phyloP scores from a whole-genome alignment of 345 rosid species.

The Brassica cretica region DNA sequence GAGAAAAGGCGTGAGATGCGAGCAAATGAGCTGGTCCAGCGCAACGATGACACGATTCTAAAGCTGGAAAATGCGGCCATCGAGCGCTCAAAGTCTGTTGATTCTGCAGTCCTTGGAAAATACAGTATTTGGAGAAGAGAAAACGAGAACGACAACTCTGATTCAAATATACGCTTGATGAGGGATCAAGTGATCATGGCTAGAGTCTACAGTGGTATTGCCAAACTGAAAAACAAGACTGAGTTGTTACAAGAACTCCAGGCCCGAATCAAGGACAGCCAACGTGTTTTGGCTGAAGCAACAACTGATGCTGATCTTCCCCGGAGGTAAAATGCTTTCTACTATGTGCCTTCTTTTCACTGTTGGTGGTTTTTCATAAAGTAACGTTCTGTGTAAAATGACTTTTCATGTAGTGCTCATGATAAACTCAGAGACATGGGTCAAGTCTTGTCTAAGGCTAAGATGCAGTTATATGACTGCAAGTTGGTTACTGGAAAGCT shows the following conservation, averaged over 20 bases:
- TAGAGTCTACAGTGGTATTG: constrained; percentile 76
- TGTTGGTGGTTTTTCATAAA: not conserved
- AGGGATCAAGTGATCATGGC: constrained; percentile 98
- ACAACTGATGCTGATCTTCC: constrained; percentile 83
- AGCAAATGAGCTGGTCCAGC: constrained; percentile 67
- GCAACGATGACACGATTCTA: constrained; percentile 65
- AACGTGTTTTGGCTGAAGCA: constrained; percentile 72
- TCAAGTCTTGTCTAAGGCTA: constrained; percentile 78
- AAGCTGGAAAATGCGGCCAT: constrained; percentile 95
- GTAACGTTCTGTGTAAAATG: constrained; percentile 5
- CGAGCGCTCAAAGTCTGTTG: constrained; percentile 93
- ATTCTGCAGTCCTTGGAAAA: constrained; percentile 91
- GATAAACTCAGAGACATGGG: constrained; percentile 92
- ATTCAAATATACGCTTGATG: constrained; percentile 85
- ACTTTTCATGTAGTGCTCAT: constrained; percentile 54
- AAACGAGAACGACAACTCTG: constrained; percentile 82
- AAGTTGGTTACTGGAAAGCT: constrained; percentile 91
- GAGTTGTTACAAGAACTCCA: constrained; percentile 76
- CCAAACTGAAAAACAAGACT: constrained; percentile 71
- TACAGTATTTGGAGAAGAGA: constrained; percentile 96
- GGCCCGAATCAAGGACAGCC: constrained; percentile 80
- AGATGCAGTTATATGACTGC: constrained; percentile 87
- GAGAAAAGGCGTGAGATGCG: constrained; percentile 80
- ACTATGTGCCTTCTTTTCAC: not conserved
- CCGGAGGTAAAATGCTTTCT: constrained; percentile 47